Evolutionary conservation across 148 eudicot genomes (phyloP), one percentile per base, ranked within the genome.

Genomic region (Nepenthes gracilis): DNA sequence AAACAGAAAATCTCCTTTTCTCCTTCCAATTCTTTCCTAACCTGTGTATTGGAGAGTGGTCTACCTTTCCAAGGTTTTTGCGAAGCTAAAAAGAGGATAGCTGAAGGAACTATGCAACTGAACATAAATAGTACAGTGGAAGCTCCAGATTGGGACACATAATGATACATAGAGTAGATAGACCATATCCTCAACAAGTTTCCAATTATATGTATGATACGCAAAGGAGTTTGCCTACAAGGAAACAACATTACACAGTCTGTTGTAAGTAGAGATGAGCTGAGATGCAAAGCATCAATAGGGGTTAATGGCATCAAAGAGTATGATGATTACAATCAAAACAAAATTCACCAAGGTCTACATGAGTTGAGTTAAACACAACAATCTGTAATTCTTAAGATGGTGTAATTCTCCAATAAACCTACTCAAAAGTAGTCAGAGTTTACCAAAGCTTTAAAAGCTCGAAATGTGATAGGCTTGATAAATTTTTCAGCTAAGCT

Each of bases 21-120:
- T 23, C 51, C 47, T 36, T 35, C 49, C 63, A 43, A 47, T 60
- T 35, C 49, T 43, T 64, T 63, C 50, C 72, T 48, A 37, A 87
- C 96, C 96, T 93, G 98, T 37, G 94, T 69, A 70, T 88, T 93
- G 57, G 94, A 70, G 33, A 88, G 96, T 23, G 98, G 76, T 67
- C 96, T 84, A 37, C 98, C 98, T 67, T 74, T 93, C 98, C 98
- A 93, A 40, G 98, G 98, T 72, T 82, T 88, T 79, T 88, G 98
- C 72, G 77, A 34, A 60, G 69, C 65, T 72, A 93, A 68, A 78
- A 93, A 81, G 55, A 88, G 13, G 57, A 88, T 54, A 38, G 86
- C 72, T 54, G 98, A 81, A 12, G 98, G 96, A 62, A 86, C 80
- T 23, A 93, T 69, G 67, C 98, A 93, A 76, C 84, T 72, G 74